Conservation (phyloP, 148 eudicot species). For the Polygonum aviculare region DNA sequence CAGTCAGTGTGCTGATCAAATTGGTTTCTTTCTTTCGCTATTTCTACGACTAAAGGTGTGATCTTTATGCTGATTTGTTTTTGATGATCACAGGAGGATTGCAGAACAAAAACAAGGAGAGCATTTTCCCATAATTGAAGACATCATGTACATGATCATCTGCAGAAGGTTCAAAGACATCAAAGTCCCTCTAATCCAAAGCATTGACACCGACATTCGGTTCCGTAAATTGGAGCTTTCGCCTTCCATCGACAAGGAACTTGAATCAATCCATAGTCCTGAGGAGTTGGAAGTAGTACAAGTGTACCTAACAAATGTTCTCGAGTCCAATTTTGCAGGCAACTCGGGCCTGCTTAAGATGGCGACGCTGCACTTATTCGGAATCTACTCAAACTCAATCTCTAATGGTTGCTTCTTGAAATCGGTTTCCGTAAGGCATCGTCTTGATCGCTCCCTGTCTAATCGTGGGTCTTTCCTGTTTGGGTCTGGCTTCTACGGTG, state of each 20-base stretch:
- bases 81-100: neutral
- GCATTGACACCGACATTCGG: slow-evolving; percentile 53
- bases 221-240: slow-evolving; percentile 59
- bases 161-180: slow-evolving; percentile 51
- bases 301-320: slow-evolving; percentile 45
- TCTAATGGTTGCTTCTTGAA: slow-evolving; percentile 71
- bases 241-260: slow-evolving; percentile 65
- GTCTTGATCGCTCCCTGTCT: slow-evolving; percentile 36
- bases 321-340: slow-evolving; percentile 43
- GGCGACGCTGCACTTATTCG: slow-evolving; percentile 27
- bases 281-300: slow-evolving; percentile 59
- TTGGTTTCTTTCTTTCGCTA: too few species aligned
- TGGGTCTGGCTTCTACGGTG: slow-evolving; percentile 18
- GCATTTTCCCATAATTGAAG: slow-evolving; percentile 51
- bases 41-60: too few species aligned
- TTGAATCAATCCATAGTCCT: slow-evolving; percentile 59
- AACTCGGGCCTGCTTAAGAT: slow-evolving; percentile 47
- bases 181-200: slow-evolving; percentile 52
- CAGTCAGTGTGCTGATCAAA: too few species aligned
- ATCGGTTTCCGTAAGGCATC: slow-evolving; percentile 58
- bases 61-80: neutral
- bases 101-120: slow-evolving; percentile 43
- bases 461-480: slow-evolving; percentile 21
- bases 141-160: slow-evolving; percentile 60
- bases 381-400: slow-evolving; percentile 47